Evolutionary conservation across 164 flowering plant genomes (phyloP), one percentile per base, ranked within the genome.

Genomic region (Buxus sempervirens): DNA sequence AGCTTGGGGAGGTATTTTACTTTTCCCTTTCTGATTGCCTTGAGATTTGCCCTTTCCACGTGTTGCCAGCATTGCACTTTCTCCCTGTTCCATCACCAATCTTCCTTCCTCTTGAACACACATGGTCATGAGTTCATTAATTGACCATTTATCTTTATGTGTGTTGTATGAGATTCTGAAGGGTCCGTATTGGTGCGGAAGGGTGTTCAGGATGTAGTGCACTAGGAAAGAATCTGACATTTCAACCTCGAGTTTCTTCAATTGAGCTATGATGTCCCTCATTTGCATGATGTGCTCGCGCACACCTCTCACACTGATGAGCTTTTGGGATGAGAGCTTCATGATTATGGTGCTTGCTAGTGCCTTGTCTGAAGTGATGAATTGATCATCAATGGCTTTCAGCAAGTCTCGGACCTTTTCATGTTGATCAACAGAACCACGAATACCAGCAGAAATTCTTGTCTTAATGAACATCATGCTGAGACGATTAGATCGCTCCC

Each of bases 1-100:
- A 21, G 23, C 36, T 22, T 27, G 20, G 24, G 56, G 42, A 12
- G 71, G 26, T 58, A 48, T 36, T 49, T 55, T 58, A 42, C 64
- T 58, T 36, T 68, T 68, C 19, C 42, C 55, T 32, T 60, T 68
- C 26, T 49, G 25, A 13, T 68, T 45, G 45, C 57, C 42, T 49
- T 58, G 61, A 16, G 26, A 21, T 56, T 56, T 56, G 1, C 59
- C 26, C 59, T 56, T 56, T 56, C 59, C 27, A 21, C 26, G 24
- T 13, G 18, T 56, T 22, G 15, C 27, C 26, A 56, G 1, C 12
- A 8, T 10, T 56, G 24, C 59, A 22, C 26, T 56, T 14, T 56
- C 27, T 25, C 26, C 26, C 25, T 18, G 24, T 56, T 56, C 59
- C 59, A 56, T 56, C 26, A 56, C 26, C 18, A 59, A 0, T 15